phyloP scores from a whole-genome alignment of 768 basidiomycete genomes.

The Lactarius sp. region DNA sequence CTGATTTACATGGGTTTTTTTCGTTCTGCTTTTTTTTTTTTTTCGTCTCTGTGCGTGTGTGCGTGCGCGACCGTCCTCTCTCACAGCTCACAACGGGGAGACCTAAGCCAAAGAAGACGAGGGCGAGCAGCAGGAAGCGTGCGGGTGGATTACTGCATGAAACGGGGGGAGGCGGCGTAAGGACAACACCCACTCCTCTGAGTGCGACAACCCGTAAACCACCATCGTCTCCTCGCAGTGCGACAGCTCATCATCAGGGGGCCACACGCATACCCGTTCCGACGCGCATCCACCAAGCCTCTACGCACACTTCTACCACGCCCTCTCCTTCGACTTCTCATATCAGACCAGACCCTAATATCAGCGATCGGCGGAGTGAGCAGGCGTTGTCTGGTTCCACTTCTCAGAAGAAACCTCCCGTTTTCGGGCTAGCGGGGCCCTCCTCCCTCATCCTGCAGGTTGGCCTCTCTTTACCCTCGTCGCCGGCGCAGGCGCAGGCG shows the following conservation, averaged over 20 bases:
- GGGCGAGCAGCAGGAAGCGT: constrained; percentile 12
- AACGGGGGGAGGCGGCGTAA: not conserved
- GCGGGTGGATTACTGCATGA: not conserved
- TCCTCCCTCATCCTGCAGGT: constrained; percentile 36
- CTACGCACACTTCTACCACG: not conserved
- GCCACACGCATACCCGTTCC: not conserved
- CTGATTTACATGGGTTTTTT: constrained; percentile 20
- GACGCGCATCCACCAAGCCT: not conserved
- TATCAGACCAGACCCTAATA: constrained; percentile 1
- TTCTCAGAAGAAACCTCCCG: constrained; percentile 18
- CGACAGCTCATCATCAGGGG: not conserved
- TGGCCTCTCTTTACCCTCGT: constrained; percentile 32
- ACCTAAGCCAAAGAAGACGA: constrained; percentile 40
- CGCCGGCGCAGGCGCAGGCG: not conserved
- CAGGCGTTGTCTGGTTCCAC: constrained; percentile 27
- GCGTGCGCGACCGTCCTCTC: constrained; percentile 19
- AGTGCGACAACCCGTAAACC: not conserved
- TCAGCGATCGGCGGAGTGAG: constrained; percentile 35
- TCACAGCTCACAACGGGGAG: constrained; percentile 70
- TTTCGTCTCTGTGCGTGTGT: constrained; percentile 26
- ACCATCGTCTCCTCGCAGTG: not conserved
- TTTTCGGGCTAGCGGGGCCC: constrained; percentile 35
- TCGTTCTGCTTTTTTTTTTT: constrained; percentile 16
- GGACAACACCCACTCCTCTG: too few species aligned
- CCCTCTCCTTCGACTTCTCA: not conserved